Base-by-base conservation (phyloP, 2,329 filamentous ascomycete species). In the Epichloe glyceriae region DNA sequence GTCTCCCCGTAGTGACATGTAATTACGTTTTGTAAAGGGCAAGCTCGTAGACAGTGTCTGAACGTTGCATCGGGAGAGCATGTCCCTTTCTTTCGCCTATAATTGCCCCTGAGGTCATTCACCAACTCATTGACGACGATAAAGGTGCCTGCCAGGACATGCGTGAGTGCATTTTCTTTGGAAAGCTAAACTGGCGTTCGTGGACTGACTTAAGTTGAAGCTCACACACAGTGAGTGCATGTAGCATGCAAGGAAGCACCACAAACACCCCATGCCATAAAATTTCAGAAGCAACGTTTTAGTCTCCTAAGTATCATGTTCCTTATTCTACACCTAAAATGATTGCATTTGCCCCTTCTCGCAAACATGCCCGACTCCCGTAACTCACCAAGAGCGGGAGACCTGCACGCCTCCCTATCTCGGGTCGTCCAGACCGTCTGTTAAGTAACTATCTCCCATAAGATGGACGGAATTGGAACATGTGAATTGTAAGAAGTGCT, bases 391-490 rank as follows among this genome's bases (percentile, higher is more conserved):
- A 41, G n/a, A 34, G 22, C 38, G 51, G 43, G 50, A 64, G 64
- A 64, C 59, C 64, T 66, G 63, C 64, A 66, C 64, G 63, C 63
- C 64, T 59, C 59, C 54, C 47, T 33, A 48, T 49, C 52, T 50
- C 54, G 49, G 47, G 35, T 44, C 8, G 19, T 42, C 30, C 50
- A 26, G 14, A 8, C 3, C 12, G 12, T 47, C 45, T 12, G 17
- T 44, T 20, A 19, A 35, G 8, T 14, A 17, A 39, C n/a, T 7
- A 39, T 43, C n/a, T 19, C 20, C 15, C 17, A 19, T 35, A 15
- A 22, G 15, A 19, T 46, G 37, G 26, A 46, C 19, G 37, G 14
- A 22, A 22, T 43, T 20, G 19, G 17, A 41, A 33, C 35, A 35
- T 15, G 10, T 15, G 33, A 39, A 34, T 11, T 14, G 30, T 5